Evolutionary conservation across 306 rosid species (phyloP).

Genomic region (Rubus parviflorus): DNA sequence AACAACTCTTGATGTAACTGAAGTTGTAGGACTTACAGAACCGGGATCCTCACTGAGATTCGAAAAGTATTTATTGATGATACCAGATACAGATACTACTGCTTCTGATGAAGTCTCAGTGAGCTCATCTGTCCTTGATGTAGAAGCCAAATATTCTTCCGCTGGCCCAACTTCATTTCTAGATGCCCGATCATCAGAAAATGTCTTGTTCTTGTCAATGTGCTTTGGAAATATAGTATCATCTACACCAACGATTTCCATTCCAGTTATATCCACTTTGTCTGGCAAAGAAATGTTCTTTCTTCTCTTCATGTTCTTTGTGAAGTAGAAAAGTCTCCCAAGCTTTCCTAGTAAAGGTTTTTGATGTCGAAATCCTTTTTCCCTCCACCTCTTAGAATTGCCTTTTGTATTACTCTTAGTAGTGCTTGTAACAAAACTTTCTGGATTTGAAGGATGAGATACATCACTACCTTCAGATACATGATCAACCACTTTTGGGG

Average conservation of each 20-base stretch:
- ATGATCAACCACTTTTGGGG: constrained; percentile 17
- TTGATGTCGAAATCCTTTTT: constrained; percentile 19
- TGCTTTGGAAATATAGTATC: constrained; percentile 9
- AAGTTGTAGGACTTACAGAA: constrained; percentile 39
- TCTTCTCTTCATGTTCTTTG: constrained; percentile 36
- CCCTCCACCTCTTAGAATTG: constrained; percentile 27
- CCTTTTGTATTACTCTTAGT: constrained; percentile 26
- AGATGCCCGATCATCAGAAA: constrained; percentile 5
- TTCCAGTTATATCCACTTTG: constrained; percentile 20
- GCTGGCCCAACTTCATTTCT: constrained; percentile 32
- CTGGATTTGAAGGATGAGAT: constrained; percentile 22
- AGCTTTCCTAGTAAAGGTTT: constrained; percentile 23
- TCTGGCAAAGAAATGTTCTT: constrained; percentile 22
- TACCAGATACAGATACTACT: constrained; percentile 57
- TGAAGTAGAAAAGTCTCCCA: constrained; percentile 16
- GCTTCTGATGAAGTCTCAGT: constrained; percentile 57
- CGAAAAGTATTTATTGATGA: constrained; percentile 58
- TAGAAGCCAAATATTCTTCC: constrained; percentile 23
- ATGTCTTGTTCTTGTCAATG: constrained; percentile 8
- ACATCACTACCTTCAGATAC: neutral
- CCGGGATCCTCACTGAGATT: constrained; percentile 28
- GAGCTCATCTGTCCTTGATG: constrained; percentile 34
- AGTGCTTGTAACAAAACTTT: constrained; percentile 14
- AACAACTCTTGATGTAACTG: constrained; percentile 42
- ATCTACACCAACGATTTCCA: constrained; percentile 18